Percentiles rank a stretch among this genome's conserved stretches.
These are phyloP conservation scores for Eucalyptus polybractea DNA, from an alignment of 345 rosid genomes.

Conservation along the genomic window DNA sequence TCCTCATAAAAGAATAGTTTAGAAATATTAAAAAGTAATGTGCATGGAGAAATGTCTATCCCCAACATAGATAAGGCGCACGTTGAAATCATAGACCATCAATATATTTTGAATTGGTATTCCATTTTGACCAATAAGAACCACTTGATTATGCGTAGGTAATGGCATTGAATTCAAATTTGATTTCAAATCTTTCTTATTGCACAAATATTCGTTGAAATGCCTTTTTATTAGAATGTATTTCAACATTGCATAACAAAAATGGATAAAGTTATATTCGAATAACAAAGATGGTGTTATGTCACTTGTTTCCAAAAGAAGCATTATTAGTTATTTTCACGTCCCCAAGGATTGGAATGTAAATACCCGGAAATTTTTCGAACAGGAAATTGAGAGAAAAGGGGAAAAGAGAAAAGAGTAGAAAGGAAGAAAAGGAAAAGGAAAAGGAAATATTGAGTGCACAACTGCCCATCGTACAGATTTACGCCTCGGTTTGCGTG, in stretches of 20 bases:
- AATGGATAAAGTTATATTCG: too few relatives aligned
- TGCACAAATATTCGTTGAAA: accelerated
- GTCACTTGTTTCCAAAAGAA: neutral
- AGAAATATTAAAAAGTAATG: neutral
- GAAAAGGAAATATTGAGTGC: too few relatives aligned
- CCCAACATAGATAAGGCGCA: neutral
- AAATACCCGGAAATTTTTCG: neutral
- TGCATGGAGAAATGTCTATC: neutral
- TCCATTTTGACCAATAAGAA: neutral
- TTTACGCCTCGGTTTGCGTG: too few relatives aligned
- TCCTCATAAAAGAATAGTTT: too few relatives aligned
- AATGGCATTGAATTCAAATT: neutral
- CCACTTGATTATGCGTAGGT: neutral
- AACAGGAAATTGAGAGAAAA: neutral
- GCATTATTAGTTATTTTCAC: neutral
- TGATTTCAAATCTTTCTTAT: neutral
- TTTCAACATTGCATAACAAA: neutral
- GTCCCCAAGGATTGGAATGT: neutral
- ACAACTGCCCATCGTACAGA: too few relatives aligned
- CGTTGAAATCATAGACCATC: accelerated
- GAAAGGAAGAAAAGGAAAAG: too few relatives aligned
- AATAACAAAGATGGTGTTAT: too few relatives aligned
- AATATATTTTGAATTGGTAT: neutral
- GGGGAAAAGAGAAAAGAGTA: too few relatives aligned
- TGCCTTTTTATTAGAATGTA: neutral